Evolutionary conservation across 331 rosid genomes (phyloP), one percentile per base, ranked within the genome.

Genomic region (Pyracantha coccinea): DNA sequence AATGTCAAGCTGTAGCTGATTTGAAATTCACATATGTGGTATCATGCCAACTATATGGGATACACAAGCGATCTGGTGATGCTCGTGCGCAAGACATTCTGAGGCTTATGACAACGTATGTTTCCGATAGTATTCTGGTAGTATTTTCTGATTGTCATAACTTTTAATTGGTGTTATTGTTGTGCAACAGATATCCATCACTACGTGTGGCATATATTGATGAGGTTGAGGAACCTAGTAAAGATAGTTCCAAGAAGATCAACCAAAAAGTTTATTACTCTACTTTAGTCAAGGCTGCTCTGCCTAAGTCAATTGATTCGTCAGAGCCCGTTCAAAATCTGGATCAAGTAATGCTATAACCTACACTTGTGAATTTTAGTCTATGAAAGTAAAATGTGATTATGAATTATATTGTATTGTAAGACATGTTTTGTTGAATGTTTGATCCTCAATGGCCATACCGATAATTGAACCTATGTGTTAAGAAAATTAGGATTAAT

Each of bases 1-100:
- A 95, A 75, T 92, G 98, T 75, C 98, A 92, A 67, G 97, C 99
- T n/a, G 97, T 94, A 35, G 91, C 97, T 79, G 99, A 94, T 87
- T 85, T 94, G 98, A 95, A 95, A 79, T 95, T 92, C 73, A 86
- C 97, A 17, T 92, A 86, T 33, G 98, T 95, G 23, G 96, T 95
- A 62, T 95, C 99, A 23, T 92, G 99, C 87, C 99, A 95, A 83
- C 88, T 75, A 67, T 95, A 95, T 82, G 98, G 99, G 53, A 95
- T 95, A 83, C 92, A 95, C 72, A 95, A 95, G 83, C 92, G 97
- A 66, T 88, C 98, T 76, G 96, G 98, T 73, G 86, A 88, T 77
- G 11, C 74, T 63, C 92, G 91, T 59, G 99, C 99, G 45, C 90
- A 88, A 45, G 99, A 86, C 85, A 92, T 87, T 81, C 79, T 95